Base-by-base conservation (phyloP, 352 stramenopile genomes). In the Phytopythium kandeliae region DNA sequence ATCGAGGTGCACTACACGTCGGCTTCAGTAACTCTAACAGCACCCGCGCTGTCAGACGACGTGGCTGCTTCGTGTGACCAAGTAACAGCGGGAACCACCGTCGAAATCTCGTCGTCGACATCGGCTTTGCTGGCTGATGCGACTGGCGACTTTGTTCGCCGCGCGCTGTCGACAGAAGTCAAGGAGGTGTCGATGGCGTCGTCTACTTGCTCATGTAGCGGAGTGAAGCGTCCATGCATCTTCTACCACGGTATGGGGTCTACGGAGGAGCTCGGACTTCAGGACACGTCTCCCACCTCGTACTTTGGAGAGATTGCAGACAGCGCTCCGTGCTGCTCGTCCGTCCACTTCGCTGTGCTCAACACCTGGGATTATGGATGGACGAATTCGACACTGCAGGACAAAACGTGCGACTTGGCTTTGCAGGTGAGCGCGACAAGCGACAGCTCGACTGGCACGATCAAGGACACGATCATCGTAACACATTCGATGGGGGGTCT, bases 401-500 rank as follows among this genome's bases (percentile, higher is more conserved):
- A 76, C 15, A 65, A 63, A 9, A 13, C 73, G 41, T 74, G 71
- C 52, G 37, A 72, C 40, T 48, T 65, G 7, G 62, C 66, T 0
- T 28, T 66, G 9, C 48, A 37, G 4, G 9, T 31, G 0, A 31
- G 67, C 40, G 65, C 48, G 12, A 46, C 57, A 1, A 58, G 65
- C 21, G 55, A 55, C 25, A 42, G 25, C 24, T 62, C 47, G 4
- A 48, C 55, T 4, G 43, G 53, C 10, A 51, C 65, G 41, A 70
- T 78, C 36, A 51, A 63, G 13, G 62, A 78, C 44, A 69, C 69
- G 2, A 79, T 80, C 42, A 49, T 84, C n/a, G 52, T 80, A 13
- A 64, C 64, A 5, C 69, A 84, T 45, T 86, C 75, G 5, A 83
- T 84, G 70, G 75, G 72, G 13, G 80, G 77, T 47, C 61, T 67